Conservation (phyloP, 2,329 filamentous ascomycete species). For the Pseudogymnoascus sp. region DNA sequence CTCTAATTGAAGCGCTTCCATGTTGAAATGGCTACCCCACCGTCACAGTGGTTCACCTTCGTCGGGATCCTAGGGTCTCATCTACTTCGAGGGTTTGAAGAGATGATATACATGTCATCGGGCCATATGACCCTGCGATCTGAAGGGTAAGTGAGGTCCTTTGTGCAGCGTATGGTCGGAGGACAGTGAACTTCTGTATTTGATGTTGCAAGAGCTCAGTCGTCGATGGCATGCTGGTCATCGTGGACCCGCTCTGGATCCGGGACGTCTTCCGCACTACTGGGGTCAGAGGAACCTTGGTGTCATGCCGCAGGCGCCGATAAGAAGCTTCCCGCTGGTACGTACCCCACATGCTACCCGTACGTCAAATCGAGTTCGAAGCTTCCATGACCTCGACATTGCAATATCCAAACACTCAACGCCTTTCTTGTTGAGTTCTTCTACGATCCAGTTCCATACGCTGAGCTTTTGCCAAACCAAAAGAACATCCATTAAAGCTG, state of each 20-base stretch:
- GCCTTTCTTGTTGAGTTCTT: neutral
- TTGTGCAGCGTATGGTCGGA: neutral
- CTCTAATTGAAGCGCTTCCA: slow-evolving; percentile 28
- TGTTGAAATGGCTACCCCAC: slow-evolving; percentile 22
- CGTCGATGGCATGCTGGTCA: slow-evolving; percentile 1
- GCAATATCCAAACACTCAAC: neutral
- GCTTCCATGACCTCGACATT: neutral
- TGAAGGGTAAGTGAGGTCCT: neutral
- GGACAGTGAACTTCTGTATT: neutral
- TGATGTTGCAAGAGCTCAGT: neutral
- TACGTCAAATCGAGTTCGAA: slow-evolving; percentile 7
- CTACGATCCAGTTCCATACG: neutral
- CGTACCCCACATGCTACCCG: slow-evolving; percentile 7
- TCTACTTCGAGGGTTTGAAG: neutral
- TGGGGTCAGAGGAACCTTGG: slow-evolving; percentile 9
- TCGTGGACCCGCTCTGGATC: slow-evolving; percentile 8
- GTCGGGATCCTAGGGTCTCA: neutral
- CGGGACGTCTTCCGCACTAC: slow-evolving; percentile 7
- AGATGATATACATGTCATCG: slow-evolving; percentile 9
- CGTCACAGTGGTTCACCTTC: slow-evolving; percentile 3
- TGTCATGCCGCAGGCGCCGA: neutral
- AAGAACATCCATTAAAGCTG: neutral
- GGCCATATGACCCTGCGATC: neutral
- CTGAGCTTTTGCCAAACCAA: neutral
- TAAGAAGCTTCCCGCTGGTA: slow-evolving; percentile 5